A percentile compares a stretch with the other conserved stretches of the same genome.
These are phyloP conservation scores for Mesembryanthemum crystallinum DNA, from an alignment of 148 eudicot species.

Conservation along the genomic window DNA sequence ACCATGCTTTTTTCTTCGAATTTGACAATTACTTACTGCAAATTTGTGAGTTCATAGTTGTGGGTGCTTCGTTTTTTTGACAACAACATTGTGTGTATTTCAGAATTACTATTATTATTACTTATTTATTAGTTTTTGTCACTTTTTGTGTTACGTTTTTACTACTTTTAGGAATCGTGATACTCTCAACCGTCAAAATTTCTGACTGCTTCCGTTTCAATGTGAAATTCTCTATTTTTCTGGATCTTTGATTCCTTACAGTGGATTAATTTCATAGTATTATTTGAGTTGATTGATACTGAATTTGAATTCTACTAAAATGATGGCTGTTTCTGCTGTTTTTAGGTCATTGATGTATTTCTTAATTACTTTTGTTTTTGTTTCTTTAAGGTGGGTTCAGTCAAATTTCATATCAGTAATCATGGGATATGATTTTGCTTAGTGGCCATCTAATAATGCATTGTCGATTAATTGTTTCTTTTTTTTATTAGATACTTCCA, in stretches of 20 bases:
- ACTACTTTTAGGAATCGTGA: background rate
- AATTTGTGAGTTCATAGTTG: background rate
- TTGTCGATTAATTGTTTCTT: background rate
- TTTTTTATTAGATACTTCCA: too few species aligned
- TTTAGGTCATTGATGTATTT: background rate
- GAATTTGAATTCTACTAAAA: background rate
- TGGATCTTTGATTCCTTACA: background rate
- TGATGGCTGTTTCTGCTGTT: background rate
- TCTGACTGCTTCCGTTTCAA: background rate
- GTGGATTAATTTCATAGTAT: background rate
- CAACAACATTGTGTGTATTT: too few species aligned
- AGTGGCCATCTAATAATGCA: background rate
- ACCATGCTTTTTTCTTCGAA: background rate
- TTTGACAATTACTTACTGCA: background rate
- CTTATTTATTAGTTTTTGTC: too few species aligned
- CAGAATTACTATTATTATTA: too few species aligned
- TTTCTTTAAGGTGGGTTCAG: background rate
- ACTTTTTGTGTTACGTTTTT: background rate
- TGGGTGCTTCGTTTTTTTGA: too few species aligned
- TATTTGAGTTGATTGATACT: background rate
- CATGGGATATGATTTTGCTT: background rate
- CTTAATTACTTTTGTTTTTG: background rate
- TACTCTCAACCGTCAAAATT: background rate
- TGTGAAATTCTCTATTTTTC: background rate
- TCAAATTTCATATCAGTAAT: background rate